Conservation (phyloP, 352 stramenopile species). For the Halophytophthora polymorphica region DNA sequence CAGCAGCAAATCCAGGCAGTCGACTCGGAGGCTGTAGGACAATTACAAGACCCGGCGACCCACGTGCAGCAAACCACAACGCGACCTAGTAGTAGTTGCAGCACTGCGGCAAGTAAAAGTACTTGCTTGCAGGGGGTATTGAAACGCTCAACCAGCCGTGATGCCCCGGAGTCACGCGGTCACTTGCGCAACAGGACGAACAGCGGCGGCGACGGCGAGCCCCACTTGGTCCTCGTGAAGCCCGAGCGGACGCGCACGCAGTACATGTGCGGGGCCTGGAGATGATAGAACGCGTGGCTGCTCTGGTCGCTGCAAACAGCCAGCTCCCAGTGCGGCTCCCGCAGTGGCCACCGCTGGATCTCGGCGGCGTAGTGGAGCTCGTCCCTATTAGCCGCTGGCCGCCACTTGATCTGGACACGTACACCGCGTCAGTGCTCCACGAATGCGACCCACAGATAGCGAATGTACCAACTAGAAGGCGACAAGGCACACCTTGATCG, state of each 20-base stretch:
- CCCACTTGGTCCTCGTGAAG: conserved; percentile 20
- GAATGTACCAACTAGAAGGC: too few relatives aligned
- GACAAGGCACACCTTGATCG: conserved; percentile 24
- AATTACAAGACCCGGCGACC: too few relatives aligned
- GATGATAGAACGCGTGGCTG: conserved; percentile 27
- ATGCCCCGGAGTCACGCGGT: too few relatives aligned
- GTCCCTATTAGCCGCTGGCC: conserved; percentile 10
- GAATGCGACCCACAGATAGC: too few relatives aligned
- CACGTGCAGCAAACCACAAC: too few relatives aligned
- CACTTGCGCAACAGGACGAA: conserved; percentile 9
- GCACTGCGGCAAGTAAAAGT: too few relatives aligned
- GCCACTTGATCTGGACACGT: conserved; percentile 30
- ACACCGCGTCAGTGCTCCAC: not conserved
- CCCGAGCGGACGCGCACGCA: conserved; percentile 31
- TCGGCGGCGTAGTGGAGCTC: conserved; percentile 31
- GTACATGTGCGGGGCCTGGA: conserved; percentile 18
- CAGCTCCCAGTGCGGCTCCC: conserved; percentile 18
- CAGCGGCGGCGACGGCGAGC: conserved; percentile 18
- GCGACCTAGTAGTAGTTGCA: too few relatives aligned
- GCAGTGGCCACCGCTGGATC: conserved; percentile 18
- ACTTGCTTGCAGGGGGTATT: too few relatives aligned
- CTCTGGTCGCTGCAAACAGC: conserved; percentile 17
- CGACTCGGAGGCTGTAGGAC: too few relatives aligned
- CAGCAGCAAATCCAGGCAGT: too few relatives aligned
- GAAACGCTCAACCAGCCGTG: too few relatives aligned